Percentiles rank a stretch among this genome's conserved stretches.
Conservation (phyloP, 1,139 yeast genomes). For the Starmera stellimalicola region DNA sequence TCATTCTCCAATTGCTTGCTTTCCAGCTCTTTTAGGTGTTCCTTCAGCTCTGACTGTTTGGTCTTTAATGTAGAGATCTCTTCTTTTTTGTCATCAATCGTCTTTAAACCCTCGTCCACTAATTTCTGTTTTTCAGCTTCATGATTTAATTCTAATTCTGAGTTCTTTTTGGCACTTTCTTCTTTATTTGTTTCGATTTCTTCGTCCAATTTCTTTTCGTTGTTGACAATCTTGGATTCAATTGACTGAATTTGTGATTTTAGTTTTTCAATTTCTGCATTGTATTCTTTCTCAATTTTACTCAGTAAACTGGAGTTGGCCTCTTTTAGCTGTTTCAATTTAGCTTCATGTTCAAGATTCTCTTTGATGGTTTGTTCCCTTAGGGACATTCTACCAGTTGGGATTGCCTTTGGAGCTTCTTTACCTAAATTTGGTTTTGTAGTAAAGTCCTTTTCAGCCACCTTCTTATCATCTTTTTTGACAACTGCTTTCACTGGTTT, state of each 20-base stretch:
- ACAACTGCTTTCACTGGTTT: not conserved
- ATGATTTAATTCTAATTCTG: conserved; percentile 13
- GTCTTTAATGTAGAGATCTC: conserved; percentile 16
- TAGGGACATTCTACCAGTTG: not conserved
- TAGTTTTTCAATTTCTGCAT: conserved; percentile 11
- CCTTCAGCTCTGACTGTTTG: conserved; percentile 12
- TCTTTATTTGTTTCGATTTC: conserved; percentile 10
- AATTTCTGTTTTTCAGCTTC: conserved; percentile 13
- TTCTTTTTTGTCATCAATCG: conserved; percentile 9
- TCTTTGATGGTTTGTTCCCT: conserved; percentile 13
- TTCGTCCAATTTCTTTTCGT: conserved; percentile 7
- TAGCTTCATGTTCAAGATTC: conserved; percentile 10
- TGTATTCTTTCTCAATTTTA: conserved; percentile 11
- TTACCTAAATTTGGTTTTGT: not conserved
- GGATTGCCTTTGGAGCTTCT: not conserved
- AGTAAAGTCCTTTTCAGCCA: not conserved
- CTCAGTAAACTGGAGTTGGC: conserved; percentile 11
- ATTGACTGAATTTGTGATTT: conserved; percentile 12
- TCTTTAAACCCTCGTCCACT: conserved; percentile 14
- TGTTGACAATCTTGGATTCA: conserved; percentile 9
- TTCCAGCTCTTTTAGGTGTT: conserved; percentile 15
- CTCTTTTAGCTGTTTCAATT: conserved; percentile 9
- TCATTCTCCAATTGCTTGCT: conserved; percentile 14
- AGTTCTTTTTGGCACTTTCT: conserved; percentile 9
- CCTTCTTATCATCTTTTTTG: not conserved